A percentile compares a stretch with the other conserved stretches of the same genome.
phyloP scores from a whole-genome alignment of 1,284 basidiomycete species.

The Ceratorhiza oryzae-sativae region DNA sequence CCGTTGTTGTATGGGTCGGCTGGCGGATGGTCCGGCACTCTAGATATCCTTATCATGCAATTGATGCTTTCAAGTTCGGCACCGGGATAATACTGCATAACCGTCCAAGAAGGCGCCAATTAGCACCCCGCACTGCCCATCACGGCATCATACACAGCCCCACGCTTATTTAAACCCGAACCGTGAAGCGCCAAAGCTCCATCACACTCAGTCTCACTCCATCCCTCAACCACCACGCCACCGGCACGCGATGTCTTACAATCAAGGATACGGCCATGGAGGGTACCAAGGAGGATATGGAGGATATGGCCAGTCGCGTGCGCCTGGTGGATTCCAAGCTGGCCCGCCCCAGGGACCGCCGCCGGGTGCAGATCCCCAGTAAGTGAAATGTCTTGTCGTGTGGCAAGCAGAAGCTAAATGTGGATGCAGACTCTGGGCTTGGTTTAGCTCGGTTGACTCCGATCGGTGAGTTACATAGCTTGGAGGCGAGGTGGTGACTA shows the following conservation, averaged over 20 bases:
- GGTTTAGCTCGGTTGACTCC: slow-evolving; percentile 43
- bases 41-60: too few species aligned
- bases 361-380: slow-evolving; percentile 43
- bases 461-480: slow-evolving; percentile 36
- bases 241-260: slow-evolving; percentile 35
- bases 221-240: slow-evolving; percentile 21
- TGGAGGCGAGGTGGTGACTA: background rate
- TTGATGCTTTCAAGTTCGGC: too few species aligned
- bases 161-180: background rate
- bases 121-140: background rate
- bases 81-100: too few species aligned
- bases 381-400: slow-evolving; percentile 4
- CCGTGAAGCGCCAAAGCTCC: background rate
- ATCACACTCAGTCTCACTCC: background rate
- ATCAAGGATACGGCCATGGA: slow-evolving; percentile 27
- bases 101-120: background rate
- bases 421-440: slow-evolving; percentile 34
- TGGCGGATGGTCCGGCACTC: too few species aligned
- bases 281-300: background rate
- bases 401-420: background rate
- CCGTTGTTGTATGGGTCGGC: too few species aligned
- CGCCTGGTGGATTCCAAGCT: slow-evolving; percentile 32
- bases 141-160: slow-evolving; percentile 22
- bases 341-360: slow-evolving; percentile 39
- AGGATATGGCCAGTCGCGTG: slow-evolving; percentile 22